Percentiles rank a stretch among this genome's conserved stretches.
These are phyloP conservation scores for Keqinozyma sinolaborantium DNA, from an alignment of 1,139 yeast genomes.

Conservation along the genomic window DNA sequence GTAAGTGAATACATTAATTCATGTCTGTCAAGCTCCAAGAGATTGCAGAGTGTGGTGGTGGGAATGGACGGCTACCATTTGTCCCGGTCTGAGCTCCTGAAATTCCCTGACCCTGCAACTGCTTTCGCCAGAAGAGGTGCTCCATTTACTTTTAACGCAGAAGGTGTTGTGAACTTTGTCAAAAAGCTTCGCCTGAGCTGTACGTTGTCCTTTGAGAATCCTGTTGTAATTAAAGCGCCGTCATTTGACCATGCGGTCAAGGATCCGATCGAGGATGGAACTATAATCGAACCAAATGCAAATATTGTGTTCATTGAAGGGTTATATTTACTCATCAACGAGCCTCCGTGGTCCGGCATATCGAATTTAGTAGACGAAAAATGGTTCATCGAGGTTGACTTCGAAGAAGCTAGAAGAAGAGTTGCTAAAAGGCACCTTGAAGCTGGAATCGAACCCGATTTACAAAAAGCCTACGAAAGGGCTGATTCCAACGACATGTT, in stretches of 20 bases:
- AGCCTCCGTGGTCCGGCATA: slow-evolving; percentile 50
- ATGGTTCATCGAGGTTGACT: slow-evolving; percentile 47
- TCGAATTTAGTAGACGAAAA: slow-evolving; percentile 32
- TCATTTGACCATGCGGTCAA: slow-evolving; percentile 72
- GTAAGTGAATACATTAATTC: slow-evolving; percentile 14
- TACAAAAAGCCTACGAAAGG: slow-evolving; percentile 57
- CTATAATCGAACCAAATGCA: slow-evolving; percentile 37
- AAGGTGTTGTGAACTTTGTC: slow-evolving; percentile 25
- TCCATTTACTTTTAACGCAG: slow-evolving; percentile 77
- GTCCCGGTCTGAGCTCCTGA: slow-evolving; percentile 50
- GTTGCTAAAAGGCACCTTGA: slow-evolving; percentile 69
- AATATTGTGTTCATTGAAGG: slow-evolving; percentile 65
- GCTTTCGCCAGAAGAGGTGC: slow-evolving; percentile 78
- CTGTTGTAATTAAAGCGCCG: slow-evolving; percentile 42
- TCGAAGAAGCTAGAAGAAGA: slow-evolving; percentile 46
- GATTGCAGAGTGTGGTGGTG: slow-evolving; percentile 12
- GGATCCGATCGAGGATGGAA: slow-evolving; percentile 62
- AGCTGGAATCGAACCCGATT: slow-evolving; percentile 58
- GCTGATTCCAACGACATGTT: slow-evolving; percentile 66
- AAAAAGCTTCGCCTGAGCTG: slow-evolving; percentile 12
- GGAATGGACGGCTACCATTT: slow-evolving; percentile 81
- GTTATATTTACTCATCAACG: slow-evolving; percentile 50
- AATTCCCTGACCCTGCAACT: slow-evolving; percentile 48
- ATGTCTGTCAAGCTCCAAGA: slow-evolving; percentile 18
- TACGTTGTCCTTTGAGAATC: slow-evolving; percentile 13